Evolutionary conservation across 2,329 filamentous ascomycete species (phyloP), one percentile per base, ranked within the genome.

Genomic region (Claviceps purpurea): DNA sequence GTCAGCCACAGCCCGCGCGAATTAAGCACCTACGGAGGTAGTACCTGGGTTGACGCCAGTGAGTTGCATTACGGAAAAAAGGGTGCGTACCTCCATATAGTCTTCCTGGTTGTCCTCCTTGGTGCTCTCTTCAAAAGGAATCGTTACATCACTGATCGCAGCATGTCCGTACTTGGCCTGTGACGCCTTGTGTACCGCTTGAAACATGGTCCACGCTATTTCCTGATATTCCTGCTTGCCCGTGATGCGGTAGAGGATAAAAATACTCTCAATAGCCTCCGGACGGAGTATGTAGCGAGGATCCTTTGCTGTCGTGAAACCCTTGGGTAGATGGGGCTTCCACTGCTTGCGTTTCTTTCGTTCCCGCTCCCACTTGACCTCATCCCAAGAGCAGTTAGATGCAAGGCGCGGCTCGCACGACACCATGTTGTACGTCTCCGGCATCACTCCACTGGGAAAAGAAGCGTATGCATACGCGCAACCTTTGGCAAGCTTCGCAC

Each of bases 211-310:
- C 84, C 85, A 89, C 1, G 83, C 85, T 57, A 78, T 79, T 49
- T 84, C 76, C 58, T 79, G 78, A 73, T 79, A 86, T 50, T 73
- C 69, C 1, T 70, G 56, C 57, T 85, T 77, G 30, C 84, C 85
- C 0, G 84, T 89, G 50, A 87, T 72, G 51, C 85, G 78, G 64
- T 82, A 85, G 74, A 89, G 79, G 64, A 85, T 78, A 66, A 86
- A 89, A n/a, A 90, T 79, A 20, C 82, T 86, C 68, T 90, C 85
- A 52, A 89, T 86, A 5, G 85, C 85, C 67, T 90, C 85, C n/a
- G 85, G 83, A 54, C 83, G 76, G 39, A 87, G 71, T 18, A 85
- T 76, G 60, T 86, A 87, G 52, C 73, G 73, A 38, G 70, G 67
- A 55, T 82, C 76, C 41, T 69, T 65, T 41, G 83, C 72, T 4